These are phyloP conservation scores for Lantana camara DNA, from an alignment of 257 asterid genomes.

Conservation along the genomic window DNA sequence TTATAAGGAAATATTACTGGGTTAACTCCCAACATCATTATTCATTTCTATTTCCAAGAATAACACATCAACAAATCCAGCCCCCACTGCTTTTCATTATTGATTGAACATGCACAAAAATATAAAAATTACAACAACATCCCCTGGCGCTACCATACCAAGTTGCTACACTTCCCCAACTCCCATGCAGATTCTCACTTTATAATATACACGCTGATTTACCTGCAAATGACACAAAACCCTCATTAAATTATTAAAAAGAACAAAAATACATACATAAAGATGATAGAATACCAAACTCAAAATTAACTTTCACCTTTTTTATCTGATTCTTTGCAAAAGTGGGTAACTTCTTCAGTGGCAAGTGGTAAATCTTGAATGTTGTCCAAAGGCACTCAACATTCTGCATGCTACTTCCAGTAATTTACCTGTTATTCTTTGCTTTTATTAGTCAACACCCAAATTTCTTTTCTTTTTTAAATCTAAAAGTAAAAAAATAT, in stretches of 20 bases:
- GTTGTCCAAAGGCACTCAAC: conserved; percentile 31
- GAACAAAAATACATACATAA: no score
- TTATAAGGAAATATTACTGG: neutral
- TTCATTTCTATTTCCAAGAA: neutral
- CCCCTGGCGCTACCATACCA: neutral
- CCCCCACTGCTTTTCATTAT: neutral
- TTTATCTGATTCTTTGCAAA: no score
- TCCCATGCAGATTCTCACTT: no score
- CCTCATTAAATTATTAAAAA: no score
- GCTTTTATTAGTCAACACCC: neutral
- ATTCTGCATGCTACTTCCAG: conserved; percentile 36
- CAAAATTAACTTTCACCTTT: neutral
- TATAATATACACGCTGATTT: no score
- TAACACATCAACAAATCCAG: neutral
- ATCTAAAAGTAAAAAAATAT: no score
- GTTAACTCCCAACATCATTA: neutral
- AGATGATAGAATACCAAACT: no score
- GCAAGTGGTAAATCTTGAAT: conserved; percentile 30
- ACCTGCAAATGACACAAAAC: no score
- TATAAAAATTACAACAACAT: neutral
- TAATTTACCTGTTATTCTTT: conserved; percentile 31
- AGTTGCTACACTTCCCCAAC: neutral
- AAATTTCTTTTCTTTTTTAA: neutral
- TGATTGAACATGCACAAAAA: neutral
- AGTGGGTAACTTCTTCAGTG: neutral